These are phyloP conservation scores for Dryas integrifolia DNA, from an alignment of 331 rosid species.

Conservation along the genomic window DNA sequence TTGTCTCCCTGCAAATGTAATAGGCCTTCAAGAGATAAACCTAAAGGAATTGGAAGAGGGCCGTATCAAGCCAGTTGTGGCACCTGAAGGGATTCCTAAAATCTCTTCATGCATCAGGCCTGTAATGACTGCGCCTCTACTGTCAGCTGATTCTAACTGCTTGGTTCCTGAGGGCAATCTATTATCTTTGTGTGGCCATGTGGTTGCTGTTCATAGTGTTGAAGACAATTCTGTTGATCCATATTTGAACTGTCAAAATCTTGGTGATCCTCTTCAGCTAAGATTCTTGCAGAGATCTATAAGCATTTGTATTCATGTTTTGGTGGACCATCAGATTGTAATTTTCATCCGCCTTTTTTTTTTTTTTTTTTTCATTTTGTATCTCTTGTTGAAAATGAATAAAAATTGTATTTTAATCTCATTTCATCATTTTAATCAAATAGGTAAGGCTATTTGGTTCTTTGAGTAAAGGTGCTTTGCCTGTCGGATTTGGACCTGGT, in stretches of 20 bases:
- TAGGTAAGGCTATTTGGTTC: slow-evolving; percentile 68
- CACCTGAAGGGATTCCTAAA: slow-evolving; percentile 33
- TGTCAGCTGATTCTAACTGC: slow-evolving; percentile 35
- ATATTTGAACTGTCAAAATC: slow-evolving; percentile 37
- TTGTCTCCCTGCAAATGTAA: slow-evolving; percentile 47
- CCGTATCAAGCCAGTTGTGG: slow-evolving; percentile 33
- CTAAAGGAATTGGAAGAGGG: slow-evolving; percentile 32
- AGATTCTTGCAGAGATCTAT: slow-evolving; percentile 36
- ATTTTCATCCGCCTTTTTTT: slow-evolving; percentile 15
- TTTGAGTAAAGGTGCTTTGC: slow-evolving; percentile 39
- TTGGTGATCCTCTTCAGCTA: slow-evolving; percentile 33
- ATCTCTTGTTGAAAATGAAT: slow-evolving; percentile 18
- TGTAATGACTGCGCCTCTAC: slow-evolving; percentile 11
- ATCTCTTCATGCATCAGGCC: slow-evolving; percentile 25
- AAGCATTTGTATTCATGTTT: slow-evolving; percentile 65
- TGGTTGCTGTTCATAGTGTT: slow-evolving; percentile 50
- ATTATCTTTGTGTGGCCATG: slow-evolving; percentile 52
- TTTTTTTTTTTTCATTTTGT: slow-evolving; percentile 19
- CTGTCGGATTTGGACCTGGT: slow-evolving; percentile 83
- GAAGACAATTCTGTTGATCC: slow-evolving; percentile 38
- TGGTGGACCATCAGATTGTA: slow-evolving; percentile 59
- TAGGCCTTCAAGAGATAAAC: slow-evolving; percentile 33
- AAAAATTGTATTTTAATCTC: slow-evolving; percentile 9
- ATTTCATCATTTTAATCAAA: slow-evolving; percentile 25
- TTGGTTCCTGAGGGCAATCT: slow-evolving; percentile 74